Conservation (phyloP, 176 grass and related monocot genomes). For the Tillandsia fasciculata region DNA sequence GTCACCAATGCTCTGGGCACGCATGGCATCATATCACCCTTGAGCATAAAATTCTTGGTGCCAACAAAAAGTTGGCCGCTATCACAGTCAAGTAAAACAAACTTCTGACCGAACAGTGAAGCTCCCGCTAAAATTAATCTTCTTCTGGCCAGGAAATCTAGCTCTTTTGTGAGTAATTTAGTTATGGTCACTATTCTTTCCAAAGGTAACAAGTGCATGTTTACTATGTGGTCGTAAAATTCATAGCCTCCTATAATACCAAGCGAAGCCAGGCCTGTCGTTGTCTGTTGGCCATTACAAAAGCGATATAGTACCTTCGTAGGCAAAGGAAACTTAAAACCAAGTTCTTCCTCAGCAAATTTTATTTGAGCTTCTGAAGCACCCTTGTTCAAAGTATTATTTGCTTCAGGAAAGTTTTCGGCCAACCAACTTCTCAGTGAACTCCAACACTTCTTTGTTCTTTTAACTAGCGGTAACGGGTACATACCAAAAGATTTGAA, state of each 20-base stretch:
- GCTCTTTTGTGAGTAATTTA: conserved; percentile 21
- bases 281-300: conserved; percentile 80
- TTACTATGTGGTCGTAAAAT: conserved; percentile 46
- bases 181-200: conserved; percentile 49
- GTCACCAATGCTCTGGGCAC: conserved; percentile 59
- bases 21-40: conserved; percentile 67
- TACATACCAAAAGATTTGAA: conserved; percentile 76
- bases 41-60: conserved; percentile 31
- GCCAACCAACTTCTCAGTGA: conserved; percentile 61
- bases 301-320: conserved; percentile 81
- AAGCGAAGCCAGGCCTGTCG: conserved; percentile 22
- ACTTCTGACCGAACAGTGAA: conserved; percentile 49
- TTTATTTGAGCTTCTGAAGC: conserved; percentile 66
- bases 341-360: conserved; percentile 46
- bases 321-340: conserved; percentile 62
- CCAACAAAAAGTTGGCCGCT: conserved; percentile 74
- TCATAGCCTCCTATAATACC: conserved; percentile 86
- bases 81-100: conserved; percentile 63
- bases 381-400: conserved; percentile 59
- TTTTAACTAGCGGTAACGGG: conserved; percentile 69
- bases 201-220: conserved; percentile 76
- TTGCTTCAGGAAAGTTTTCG: conserved; percentile 78
- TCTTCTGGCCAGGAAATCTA: conserved; percentile 17
- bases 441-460: conserved; percentile 73
- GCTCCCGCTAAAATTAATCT: conserved; percentile 54